These are phyloP conservation scores for Dalechampia spathulata DNA, from an alignment of 441 rosid genomes.

Conservation along the genomic window DNA sequence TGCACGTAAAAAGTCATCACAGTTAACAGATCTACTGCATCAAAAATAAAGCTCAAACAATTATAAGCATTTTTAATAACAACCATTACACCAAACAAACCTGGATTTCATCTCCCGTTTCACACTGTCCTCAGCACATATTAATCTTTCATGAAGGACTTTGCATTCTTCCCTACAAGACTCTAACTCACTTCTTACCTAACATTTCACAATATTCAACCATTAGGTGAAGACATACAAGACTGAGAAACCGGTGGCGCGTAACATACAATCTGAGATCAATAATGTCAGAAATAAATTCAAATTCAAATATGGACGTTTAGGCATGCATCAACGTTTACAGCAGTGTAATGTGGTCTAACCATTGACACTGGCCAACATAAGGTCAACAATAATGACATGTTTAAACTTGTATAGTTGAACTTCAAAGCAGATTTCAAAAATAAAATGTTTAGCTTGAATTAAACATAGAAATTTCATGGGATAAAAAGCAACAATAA, in stretches of 20 bases:
- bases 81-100: constrained; percentile 24
- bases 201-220: constrained; percentile 13
- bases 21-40: not conserved
- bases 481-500: too few relatives aligned
- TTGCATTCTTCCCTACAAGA: constrained; percentile 48
- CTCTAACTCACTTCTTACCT: constrained; percentile 56
- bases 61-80: not conserved
- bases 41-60: not conserved
- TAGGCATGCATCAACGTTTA: not conserved
- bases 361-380: not conserved
- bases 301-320: not conserved
- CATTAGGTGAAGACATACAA: not conserved
- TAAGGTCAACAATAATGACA: too few relatives aligned
- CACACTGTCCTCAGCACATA: constrained; percentile 33
- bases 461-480: too few relatives aligned
- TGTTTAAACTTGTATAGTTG: too few relatives aligned
- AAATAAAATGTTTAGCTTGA: too few relatives aligned
- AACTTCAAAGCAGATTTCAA: too few relatives aligned
- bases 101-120: constrained; percentile 48
- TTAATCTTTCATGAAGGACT: constrained; percentile 40
- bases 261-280: not conserved
- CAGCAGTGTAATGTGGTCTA: not conserved
- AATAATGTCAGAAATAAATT: not conserved
- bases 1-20: too few relatives aligned
- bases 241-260: not conserved